These are phyloP conservation scores for Gaeumannomyces tritici DNA, from an alignment of 2,329 filamentous ascomycete species.

Conservation along the genomic window DNA sequence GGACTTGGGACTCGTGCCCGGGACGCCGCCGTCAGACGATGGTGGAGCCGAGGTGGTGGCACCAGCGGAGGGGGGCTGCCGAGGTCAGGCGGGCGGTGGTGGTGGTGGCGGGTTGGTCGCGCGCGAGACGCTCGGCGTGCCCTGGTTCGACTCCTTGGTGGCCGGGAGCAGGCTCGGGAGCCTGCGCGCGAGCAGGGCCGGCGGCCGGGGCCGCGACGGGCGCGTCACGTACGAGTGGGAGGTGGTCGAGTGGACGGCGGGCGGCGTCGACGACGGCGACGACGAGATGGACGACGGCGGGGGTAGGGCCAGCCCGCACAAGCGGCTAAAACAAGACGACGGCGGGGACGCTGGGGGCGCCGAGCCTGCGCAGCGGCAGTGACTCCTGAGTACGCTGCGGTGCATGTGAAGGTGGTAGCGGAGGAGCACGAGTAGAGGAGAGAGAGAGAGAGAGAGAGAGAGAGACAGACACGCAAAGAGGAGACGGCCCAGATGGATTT, in stretches of 20 bases:
- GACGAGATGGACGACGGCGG: constrained; percentile 18
- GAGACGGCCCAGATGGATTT: not conserved
- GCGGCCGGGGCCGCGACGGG: constrained; percentile 49
- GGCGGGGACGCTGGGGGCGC: constrained; percentile 6
- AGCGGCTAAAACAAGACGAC: constrained; percentile 40
- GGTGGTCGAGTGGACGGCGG: constrained; percentile 61
- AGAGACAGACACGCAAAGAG: not conserved
- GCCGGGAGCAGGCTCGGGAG: constrained; percentile 65
- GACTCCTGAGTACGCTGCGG: not conserved
- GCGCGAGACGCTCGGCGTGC: constrained; percentile 61
- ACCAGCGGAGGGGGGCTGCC: constrained; percentile 7
- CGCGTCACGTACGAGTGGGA: constrained; percentile 70
- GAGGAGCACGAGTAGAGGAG: not conserved
- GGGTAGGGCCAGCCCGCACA: constrained; percentile 27
- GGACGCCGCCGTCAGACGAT: constrained; percentile 15
- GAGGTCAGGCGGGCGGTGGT: constrained; percentile 9
- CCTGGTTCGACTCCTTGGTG: constrained; percentile 80
- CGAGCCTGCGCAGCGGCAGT: not conserved
- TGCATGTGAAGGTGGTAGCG: too few species aligned
- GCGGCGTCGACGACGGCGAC: constrained; percentile 6
- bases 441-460: too few species aligned
- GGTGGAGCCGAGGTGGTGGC: constrained; percentile 6
- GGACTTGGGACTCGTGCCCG: constrained; percentile 63
- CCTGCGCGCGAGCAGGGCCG: constrained; percentile 47
- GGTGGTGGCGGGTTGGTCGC: constrained; percentile 9